These are phyloP conservation scores for Neurospora terricola DNA, from an alignment of 495 filamentous ascomycete genomes.

Conservation along the genomic window DNA sequence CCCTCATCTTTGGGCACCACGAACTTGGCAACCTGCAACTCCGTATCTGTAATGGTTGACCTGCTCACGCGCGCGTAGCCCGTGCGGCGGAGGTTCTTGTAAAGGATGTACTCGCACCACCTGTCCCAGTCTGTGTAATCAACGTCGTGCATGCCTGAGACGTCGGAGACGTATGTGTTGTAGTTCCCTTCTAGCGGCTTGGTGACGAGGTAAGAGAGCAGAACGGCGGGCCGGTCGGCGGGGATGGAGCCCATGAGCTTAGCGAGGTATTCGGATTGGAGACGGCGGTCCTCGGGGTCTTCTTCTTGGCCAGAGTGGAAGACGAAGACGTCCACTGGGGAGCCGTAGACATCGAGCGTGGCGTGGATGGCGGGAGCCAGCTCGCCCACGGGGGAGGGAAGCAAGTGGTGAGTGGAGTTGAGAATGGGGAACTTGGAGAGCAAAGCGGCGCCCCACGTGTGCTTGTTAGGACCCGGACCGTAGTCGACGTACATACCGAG, in stretches of 20 bases:
- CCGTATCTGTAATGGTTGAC: conserved; percentile 91
- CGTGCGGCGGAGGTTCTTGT: conserved; percentile 74
- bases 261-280: conserved; percentile 80
- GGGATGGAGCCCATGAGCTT: conserved; percentile 76
- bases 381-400: conserved; percentile 88
- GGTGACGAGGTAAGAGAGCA: conserved; percentile 88
- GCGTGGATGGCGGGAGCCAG: conserved; percentile 94
- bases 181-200: conserved; percentile 90
- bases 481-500: conserved; percentile 98
- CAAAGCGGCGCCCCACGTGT: conserved; percentile 92
- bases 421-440: conserved; percentile 96
- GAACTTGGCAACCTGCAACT: conserved; percentile 96
- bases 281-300: conserved; percentile 82
- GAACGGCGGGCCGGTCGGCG: conserved; percentile 56
- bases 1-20: conserved; percentile 63
- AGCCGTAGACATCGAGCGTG: conserved; percentile 85
- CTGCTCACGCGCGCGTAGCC: conserved; percentile 87
- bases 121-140: conserved; percentile 90
- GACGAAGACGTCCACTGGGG: conserved; percentile 85
- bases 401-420: conserved; percentile 91
- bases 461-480: conserved; percentile 95
- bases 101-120: conserved; percentile 99
- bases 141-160: conserved; percentile 89
- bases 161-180: conserved; percentile 84
- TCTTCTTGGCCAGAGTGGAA: conserved; percentile 99